Evolutionary conservation across 192 early-diverging fungal genomes (phyloP), one percentile per base, ranked within the genome.

Genomic region (Coemansia sp.): DNA sequence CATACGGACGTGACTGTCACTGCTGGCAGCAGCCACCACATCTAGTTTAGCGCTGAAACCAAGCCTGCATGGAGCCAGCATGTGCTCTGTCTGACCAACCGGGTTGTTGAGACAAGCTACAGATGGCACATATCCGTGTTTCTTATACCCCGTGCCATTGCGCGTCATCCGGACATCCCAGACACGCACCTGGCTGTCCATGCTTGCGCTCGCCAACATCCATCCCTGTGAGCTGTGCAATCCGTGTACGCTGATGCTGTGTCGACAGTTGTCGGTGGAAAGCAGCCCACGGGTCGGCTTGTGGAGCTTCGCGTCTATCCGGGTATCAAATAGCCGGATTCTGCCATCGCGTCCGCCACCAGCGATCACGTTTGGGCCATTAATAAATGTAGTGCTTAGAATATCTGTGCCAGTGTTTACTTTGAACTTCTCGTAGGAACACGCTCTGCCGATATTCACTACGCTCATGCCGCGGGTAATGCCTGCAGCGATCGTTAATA

Each of bases 291-390:
- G 59, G 12, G 36, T 41, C 17, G 12, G 34, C 39, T 68, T 36
- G 51, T 76, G 74, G 8, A 48, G 33, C 14, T 61, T 51, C 35
- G 48, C 48, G 33, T 32, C 36, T 4, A 73, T 61, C 12, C 79
- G 74, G 2, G 17, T 11, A 43, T 82, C 79, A 35, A 82, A 71
- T 5, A 82, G 71, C 45, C 79, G 64, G 32, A 82, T 67, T 4
- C 66, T 37, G 2, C 79, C 79, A 41, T 82, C 79, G 52, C 79
- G 67, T 4, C 79, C 79, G 28, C 79, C 79, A 39, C 74, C 67
- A 41, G 58, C 66, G 39, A 70, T 64, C 45, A 82, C 68, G 17
- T 52, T 18, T 3, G 32, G 38, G 33, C 32, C 56, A 8, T 77
- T 68, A 0, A 70, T 14, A 66, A 82, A 73, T 3, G 64, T 18